Base-by-base conservation (phyloP, 1,284 basidiomycete species). In the Ustilago nuda region DNA sequence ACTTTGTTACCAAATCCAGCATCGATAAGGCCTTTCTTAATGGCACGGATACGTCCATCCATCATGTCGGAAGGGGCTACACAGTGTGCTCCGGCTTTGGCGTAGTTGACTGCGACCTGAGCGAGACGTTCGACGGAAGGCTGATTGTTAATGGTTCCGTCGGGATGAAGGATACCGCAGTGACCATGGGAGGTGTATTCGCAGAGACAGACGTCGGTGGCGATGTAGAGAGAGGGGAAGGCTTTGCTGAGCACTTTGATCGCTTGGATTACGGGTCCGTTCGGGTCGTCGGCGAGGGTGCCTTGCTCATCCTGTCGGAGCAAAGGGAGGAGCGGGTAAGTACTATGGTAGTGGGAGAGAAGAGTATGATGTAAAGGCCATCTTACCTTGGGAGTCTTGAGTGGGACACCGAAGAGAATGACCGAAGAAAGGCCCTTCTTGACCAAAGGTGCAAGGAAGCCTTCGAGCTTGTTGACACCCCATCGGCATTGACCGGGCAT, bases 61-160 rank as follows among this genome's bases (percentile, higher is more conserved):
- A 99, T 99, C 97, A 99, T 99, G 87, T 99, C 97, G 84, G 94
- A 97, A 2, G 97, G 97, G 1, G 97, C 97, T 66, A 99, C 96
- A 83, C 95, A 96, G 87, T 99, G 94, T 0, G 94, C 97, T 12
- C 97, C 97, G 0, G 96, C 97, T 72, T 90, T 89, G 2, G 96
- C 96, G 80, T 99, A 99, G 79, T 90, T 91, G 55, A 98, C 89
- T 0, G 97, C 95, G 23, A 99, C 95, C 82, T 97, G 89, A 0
- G 94, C 94, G 65, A 99, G 92, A 62, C 96, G 92, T 35, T 88
- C 88, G 6, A 94, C 93, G 15, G 84, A 83, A 36, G 78, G 79
- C 33, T 62, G 58, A 77, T 82, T 82, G 78, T 82, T 88, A 87
- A 95, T 92, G 2, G 91, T 90, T 15, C 92, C 92, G 80, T 94